Evolutionary conservation across 768 basidiomycete genomes (phyloP).

Genomic region (Termitomyces sp.): DNA sequence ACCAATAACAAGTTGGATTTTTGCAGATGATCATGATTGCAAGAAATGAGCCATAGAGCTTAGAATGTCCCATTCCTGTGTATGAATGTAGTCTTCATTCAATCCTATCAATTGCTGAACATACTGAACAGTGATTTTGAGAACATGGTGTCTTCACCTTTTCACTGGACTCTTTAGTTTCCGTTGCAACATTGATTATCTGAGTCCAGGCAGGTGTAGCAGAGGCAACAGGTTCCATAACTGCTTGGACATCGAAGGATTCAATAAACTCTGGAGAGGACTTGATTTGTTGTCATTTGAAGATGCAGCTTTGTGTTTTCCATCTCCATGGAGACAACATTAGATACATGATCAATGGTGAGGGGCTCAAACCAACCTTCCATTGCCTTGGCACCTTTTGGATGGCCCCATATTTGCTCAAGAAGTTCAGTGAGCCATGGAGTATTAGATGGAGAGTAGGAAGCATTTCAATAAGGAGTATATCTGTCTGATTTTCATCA

Average conservation of each 20-base stretch:
- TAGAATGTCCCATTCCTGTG: not conserved
- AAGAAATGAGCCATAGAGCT: not conserved
- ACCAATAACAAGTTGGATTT: constrained; percentile 5
- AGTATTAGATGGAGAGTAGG: not conserved
- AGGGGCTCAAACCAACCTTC: not conserved
- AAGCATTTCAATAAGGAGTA: not conserved
- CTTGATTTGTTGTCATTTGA: not conserved
- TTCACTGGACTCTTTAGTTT: not conserved
- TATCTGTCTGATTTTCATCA: not conserved
- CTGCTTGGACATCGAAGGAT: not conserved
- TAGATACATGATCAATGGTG: not conserved
- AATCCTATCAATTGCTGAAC: not conserved
- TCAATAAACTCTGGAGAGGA: not conserved
- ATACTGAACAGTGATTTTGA: not conserved
- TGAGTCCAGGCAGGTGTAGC: not conserved
- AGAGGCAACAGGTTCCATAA: not conserved
- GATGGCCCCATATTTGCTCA: not conserved
- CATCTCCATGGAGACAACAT: not conserved
- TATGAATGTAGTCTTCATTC: not conserved
- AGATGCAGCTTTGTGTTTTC: not conserved
- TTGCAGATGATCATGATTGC: not conserved
- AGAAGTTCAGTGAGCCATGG: not conserved
- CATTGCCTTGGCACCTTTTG: not conserved
- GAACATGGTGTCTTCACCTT: not conserved
- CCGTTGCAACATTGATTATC: not conserved